Evolutionary conservation across 306 rosid species (phyloP), one percentile per base, ranked within the genome.

Genomic region (Urtica urens): DNA sequence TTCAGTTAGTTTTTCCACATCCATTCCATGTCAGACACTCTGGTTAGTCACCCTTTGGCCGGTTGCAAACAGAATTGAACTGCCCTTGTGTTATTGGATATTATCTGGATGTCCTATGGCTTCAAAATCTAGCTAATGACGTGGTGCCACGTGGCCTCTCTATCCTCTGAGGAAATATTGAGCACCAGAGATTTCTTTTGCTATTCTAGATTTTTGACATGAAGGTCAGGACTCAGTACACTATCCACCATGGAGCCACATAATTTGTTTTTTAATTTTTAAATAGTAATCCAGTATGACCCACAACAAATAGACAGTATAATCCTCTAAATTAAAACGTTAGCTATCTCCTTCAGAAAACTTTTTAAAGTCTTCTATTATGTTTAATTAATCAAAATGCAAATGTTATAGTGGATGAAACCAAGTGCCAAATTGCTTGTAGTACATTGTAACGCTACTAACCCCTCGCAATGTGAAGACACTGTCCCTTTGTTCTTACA

Each of bases 21-120:
- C 29, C 29, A 46, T 4, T 24, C 52, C 33, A 46, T 24, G 7
- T 6, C 39, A 30, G 17, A 19, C 35, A 46, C 45, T n/a, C n/a
- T 17, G 26, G 5, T 23, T 45, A 14, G 11, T 41, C 33, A 16
- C n/a, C 52, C 25, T 46, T 47, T 27, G 51, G 23, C 23, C 27
- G 12, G 7, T 15, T 33, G 38, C 64, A 44, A n/a, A n/a, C 49
- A 18, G 22, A 45, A 46, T 56, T 9, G n/a, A 35, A 1, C 10
- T 59, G 46, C 45, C 38, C 49, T 52, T 44, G 49, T 57, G 30
- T 4, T n/a, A n/a, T n/a, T 10, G 11, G 29, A 38, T 30, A 64
- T 70, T 74, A 78, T 80, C 86, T 68, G 50, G 68, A 81, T 68
- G 68, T 70, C n/a, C 66, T 66, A 53, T 27, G 52, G 64, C 12